phyloP scores from a whole-genome alignment of 2,329 filamentous ascomycete genomes.

The Pseudocercospora crystallina region DNA sequence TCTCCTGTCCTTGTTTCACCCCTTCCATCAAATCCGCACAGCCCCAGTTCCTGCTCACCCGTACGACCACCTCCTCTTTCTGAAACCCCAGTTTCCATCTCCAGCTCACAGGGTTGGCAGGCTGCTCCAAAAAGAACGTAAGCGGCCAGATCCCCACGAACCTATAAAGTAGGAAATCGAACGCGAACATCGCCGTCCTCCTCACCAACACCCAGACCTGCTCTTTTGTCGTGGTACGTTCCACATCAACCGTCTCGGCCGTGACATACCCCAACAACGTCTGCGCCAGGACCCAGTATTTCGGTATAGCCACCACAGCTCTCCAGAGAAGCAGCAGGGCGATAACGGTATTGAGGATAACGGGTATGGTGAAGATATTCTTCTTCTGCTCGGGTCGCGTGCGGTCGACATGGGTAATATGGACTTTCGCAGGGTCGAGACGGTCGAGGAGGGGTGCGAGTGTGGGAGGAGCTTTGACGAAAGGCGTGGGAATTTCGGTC shows the following conservation, averaged over 20 bases:
- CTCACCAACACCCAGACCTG: constrained; percentile 58
- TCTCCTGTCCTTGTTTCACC: constrained; percentile 54
- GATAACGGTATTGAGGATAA: constrained; percentile 72
- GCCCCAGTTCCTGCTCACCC: constrained; percentile 74
- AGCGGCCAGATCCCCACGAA: constrained; percentile 49
- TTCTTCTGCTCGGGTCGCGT: constrained; percentile 71
- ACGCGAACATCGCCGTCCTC: constrained; percentile 65
- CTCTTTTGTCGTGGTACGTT: constrained; percentile 56
- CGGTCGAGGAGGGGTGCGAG: constrained; percentile 66
- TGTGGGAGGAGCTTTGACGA: constrained; percentile 62
- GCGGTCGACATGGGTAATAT: constrained; percentile 80
- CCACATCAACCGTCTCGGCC: constrained; percentile 63
- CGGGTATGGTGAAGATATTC: constrained; percentile 78
- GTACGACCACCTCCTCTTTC: constrained; percentile 77
- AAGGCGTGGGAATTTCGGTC: constrained; percentile 52
- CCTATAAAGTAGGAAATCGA: constrained; percentile 64
- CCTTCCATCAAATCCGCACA: constrained; percentile 55
- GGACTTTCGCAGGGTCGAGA: constrained; percentile 69
- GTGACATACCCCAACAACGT: constrained; percentile 66
- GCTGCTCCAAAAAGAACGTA: constrained; percentile 59
- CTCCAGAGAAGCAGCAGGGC: constrained; percentile 65
- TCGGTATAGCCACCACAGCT: constrained; percentile 66
- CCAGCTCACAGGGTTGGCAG: constrained; percentile 69
- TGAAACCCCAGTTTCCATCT: constrained; percentile 72
- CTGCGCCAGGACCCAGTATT: constrained; percentile 68